phyloP scores from a whole-genome alignment of 164 flowering plant genomes.

The Chloranthus sessilifolius region DNA sequence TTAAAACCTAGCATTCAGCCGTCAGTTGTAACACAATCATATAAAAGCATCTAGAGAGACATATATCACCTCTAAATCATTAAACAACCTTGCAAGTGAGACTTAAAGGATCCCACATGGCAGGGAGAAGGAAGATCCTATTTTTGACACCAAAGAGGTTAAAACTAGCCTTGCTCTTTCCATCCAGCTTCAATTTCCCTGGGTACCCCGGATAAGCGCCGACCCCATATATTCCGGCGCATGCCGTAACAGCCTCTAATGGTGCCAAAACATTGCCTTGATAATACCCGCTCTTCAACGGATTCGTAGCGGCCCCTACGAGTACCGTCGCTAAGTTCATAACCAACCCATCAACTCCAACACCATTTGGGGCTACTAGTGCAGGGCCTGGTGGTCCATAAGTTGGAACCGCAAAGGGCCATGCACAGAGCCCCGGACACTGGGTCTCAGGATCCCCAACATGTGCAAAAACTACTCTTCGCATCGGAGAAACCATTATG shows the following conservation, averaged over 20 bases:
- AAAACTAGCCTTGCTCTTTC: constrained; percentile 23
- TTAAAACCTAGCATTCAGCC: too few relatives aligned
- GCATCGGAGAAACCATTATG: neutral
- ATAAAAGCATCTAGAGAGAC: too few relatives aligned
- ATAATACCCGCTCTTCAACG: constrained; percentile 29
- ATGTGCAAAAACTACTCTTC: constrained; percentile 22
- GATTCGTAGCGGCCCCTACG: constrained; percentile 38
- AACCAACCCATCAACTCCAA: constrained; percentile 33
- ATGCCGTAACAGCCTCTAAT: constrained; percentile 35
- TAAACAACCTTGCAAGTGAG: constrained; percentile 18
- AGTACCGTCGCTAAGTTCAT: constrained; percentile 36
- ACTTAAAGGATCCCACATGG: constrained; percentile 33
- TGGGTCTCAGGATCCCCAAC: constrained; percentile 30
- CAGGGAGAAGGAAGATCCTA: constrained; percentile 32
- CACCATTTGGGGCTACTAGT: constrained; percentile 30
- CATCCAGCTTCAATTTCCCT: constrained; percentile 25
- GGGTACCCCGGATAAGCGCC: constrained; percentile 41
- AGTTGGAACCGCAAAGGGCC: constrained; percentile 28
- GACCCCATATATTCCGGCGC: constrained; percentile 30
- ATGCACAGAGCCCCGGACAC: constrained; percentile 37
- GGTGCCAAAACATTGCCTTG: constrained; percentile 31
- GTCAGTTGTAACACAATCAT: too few relatives aligned
- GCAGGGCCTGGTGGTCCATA: constrained; percentile 32
- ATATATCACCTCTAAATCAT: neutral
- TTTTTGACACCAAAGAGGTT: constrained; percentile 24